Evolutionary conservation across 495 filamentous ascomycete genomes (phyloP).

Genomic region (Hypoxylon subgilvum): DNA sequence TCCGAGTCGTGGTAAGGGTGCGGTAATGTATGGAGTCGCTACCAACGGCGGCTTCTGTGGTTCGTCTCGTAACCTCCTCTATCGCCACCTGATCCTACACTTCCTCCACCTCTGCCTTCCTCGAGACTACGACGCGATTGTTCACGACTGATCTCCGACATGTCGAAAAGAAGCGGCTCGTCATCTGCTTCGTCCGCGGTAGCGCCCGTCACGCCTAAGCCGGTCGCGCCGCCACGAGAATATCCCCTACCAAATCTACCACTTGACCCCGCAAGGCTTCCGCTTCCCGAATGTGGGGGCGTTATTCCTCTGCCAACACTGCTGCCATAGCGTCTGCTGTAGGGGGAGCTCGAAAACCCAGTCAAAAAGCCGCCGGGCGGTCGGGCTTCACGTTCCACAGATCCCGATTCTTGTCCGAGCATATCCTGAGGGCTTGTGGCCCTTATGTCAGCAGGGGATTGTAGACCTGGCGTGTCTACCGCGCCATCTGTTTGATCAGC

Average conservation of each 20-base stretch:
- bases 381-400: constrained; percentile 44
- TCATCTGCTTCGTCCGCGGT: constrained; percentile 66
- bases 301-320: constrained; percentile 38
- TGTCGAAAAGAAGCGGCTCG: constrained; percentile 83
- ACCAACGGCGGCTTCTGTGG: constrained; percentile 43
- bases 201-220: constrained; percentile 53
- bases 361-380: constrained; percentile 42
- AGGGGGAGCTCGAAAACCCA: constrained; percentile 41
- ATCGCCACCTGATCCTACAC: constrained; percentile 41
- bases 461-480: constrained; percentile 44
- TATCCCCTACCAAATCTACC: constrained; percentile 61
- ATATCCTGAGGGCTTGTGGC: constrained; percentile 47
- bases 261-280: constrained; percentile 55
- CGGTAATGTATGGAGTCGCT: constrained; percentile 5
- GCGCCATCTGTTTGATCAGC: constrained; percentile 42
- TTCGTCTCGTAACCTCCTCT: constrained; percentile 43
- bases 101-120: constrained; percentile 63
- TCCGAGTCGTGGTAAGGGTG: neutral
- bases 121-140: constrained; percentile 75
- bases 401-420: constrained; percentile 52
- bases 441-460: constrained; percentile 54
- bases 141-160: constrained; percentile 77
- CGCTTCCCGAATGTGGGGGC: constrained; percentile 45
- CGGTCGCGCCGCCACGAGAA: constrained; percentile 52
- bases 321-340: constrained; percentile 44